Evolutionary conservation across 331 rosid genomes (phyloP).

Genomic region (Spiraea crenata): DNA sequence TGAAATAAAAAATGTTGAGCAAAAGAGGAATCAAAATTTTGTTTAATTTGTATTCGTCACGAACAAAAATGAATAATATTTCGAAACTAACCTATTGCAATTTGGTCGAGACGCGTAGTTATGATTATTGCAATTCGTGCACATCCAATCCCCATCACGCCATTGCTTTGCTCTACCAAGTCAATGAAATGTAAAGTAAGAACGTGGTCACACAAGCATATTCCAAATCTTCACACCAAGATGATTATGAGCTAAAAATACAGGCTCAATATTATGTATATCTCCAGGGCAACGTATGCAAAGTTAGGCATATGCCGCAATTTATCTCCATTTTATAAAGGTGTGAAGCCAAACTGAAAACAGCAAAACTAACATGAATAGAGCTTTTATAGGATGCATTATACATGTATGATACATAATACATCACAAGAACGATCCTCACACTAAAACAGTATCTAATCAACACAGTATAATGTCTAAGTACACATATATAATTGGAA

Average conservation of each 20-base stretch:
- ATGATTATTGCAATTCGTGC: slow-evolving; percentile 91
- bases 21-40: background rate
- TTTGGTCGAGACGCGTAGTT: slow-evolving; percentile 90
- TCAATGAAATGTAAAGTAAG: slow-evolving; percentile 22
- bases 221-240: slow-evolving; percentile 27
- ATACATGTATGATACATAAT: background rate
- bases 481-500: slow-evolving; percentile 22
- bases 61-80: background rate
- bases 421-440: background rate
- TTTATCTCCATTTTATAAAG: background rate
- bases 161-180: slow-evolving; percentile 88
- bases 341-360: background rate
- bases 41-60: background rate
- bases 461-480: background rate
- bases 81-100: slow-evolving; percentile 74
- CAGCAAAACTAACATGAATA: background rate
- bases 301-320: background rate
- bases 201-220: slow-evolving; percentile 3
- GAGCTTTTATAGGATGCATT: background rate
- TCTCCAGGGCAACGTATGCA: background rate
- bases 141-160: slow-evolving; percentile 97
- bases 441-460: background rate
- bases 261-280: background rate
- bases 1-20: slow-evolving; percentile 6
- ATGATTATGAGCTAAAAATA: background rate